phyloP scores from a whole-genome alignment of 495 filamentous ascomycete species.

The Lasiosphaeria ovina region DNA sequence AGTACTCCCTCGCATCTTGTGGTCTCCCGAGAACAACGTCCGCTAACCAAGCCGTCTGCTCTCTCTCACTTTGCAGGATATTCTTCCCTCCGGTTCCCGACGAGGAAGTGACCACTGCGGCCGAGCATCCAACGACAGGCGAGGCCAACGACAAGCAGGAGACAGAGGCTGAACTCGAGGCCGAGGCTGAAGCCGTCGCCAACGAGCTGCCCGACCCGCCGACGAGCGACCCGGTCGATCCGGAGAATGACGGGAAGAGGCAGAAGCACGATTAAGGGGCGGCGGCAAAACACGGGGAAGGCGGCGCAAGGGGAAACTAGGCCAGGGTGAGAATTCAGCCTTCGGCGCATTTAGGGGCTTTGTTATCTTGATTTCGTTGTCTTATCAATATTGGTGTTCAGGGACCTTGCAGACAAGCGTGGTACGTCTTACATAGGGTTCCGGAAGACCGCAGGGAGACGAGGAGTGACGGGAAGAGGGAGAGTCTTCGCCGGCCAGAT shows the following conservation, averaged over 20 bases:
- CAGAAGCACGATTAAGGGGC: constrained; percentile 24
- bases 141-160: constrained; percentile 20
- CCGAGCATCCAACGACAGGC: constrained; percentile 5
- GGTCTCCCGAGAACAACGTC: background rate
- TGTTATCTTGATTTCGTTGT: background rate
- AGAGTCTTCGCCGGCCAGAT: no score
- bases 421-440: no score
- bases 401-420: no score
- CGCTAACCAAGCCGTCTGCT: constrained; percentile 8
- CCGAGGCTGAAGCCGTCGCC: constrained; percentile 31
- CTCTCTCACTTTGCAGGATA: constrained; percentile 16
- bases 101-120: constrained; percentile 16
- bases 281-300: no score
- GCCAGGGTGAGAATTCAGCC: no score
- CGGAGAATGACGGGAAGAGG: constrained; percentile 35
- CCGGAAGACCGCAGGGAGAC: no score
- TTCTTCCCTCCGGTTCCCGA: constrained; percentile 40
- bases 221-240: constrained; percentile 31
- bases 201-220: constrained; percentile 38
- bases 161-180: constrained; percentile 24
- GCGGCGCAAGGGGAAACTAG: no score
- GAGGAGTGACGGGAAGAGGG: no score
- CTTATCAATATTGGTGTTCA: no score
- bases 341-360: background rate
- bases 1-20: background rate